Percentiles rank a stretch among this genome's conserved stretches.
Evolutionary conservation across 805 yeast species (phyloP).

Genomic region (Limtongia smithiae): DNA sequence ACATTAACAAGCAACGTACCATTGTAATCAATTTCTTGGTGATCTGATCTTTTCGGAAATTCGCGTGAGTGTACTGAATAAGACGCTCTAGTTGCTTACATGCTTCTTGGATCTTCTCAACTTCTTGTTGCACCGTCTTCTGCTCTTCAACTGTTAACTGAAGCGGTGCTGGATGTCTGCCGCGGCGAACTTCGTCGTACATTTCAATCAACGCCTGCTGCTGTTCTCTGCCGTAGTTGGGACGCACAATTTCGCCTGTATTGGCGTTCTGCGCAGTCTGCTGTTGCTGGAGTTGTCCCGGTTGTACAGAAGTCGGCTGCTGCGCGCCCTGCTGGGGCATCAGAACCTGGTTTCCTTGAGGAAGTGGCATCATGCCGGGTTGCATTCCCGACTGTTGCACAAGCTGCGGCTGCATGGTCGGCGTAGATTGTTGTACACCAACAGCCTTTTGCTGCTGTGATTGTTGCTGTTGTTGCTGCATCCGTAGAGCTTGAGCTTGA

Average conservation of each 20-base stretch:
- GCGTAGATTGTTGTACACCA: constrained; percentile 4
- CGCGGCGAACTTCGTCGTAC: constrained; percentile 14
- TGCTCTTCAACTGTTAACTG: constrained; percentile 18
- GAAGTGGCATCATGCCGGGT: background rate
- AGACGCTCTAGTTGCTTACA: constrained; percentile 21
- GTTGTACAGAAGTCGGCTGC: constrained; percentile 2
- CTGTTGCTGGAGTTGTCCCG: background rate
- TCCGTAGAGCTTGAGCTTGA: constrained; percentile 10
- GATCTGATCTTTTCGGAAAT: constrained; percentile 20
- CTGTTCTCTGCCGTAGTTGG: constrained; percentile 10
- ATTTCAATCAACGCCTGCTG: constrained; percentile 16
- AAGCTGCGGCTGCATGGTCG: constrained; percentile 6
- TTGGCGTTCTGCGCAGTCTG: background rate
- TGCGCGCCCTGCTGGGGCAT: constrained; percentile 9
- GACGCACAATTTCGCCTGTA: background rate
- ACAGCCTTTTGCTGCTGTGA: constrained; percentile 3
- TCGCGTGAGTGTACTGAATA: constrained; percentile 16
- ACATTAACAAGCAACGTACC: too few relatives aligned
- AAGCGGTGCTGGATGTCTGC: constrained; percentile 12
- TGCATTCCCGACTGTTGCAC: constrained; percentile 14
- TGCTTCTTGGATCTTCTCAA: constrained; percentile 20
- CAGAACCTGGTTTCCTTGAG: background rate
- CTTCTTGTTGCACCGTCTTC: constrained; percentile 7
- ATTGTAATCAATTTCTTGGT: constrained; percentile 17
- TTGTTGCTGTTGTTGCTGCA: constrained; percentile 12